Evolutionary conservation across 768 basidiomycete genomes (phyloP).

Genomic region (Lyophyllum atratum): DNA sequence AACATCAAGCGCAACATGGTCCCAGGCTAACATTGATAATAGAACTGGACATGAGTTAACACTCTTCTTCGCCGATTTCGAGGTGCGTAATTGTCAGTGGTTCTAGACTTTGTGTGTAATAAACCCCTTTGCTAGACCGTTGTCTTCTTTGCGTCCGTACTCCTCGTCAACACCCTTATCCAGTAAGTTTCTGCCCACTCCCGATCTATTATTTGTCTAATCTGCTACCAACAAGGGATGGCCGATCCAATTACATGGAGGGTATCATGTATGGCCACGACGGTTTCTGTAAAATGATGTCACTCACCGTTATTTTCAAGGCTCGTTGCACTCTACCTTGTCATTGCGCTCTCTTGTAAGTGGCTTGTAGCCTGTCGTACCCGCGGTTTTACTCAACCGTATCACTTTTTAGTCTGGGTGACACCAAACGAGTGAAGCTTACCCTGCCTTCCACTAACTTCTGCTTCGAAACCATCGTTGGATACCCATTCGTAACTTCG

Average conservation of each 20-base stretch:
- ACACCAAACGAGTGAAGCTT: constrained; percentile 15
- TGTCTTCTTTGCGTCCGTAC: constrained; percentile 81
- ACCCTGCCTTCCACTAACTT: not conserved
- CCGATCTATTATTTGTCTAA: not conserved
- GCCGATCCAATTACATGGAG: constrained; percentile 92
- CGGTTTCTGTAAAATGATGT: constrained; percentile 40
- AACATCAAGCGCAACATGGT: constrained; percentile 13
- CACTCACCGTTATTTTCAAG: constrained; percentile 23
- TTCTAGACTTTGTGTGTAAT: not conserved
- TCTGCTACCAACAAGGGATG: constrained; percentile 49
- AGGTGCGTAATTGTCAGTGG: constrained; percentile 44
- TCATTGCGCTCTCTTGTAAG: constrained; percentile 81
- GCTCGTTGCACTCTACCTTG: constrained; percentile 70
- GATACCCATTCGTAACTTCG: not conserved
- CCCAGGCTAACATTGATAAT: constrained; percentile 1
- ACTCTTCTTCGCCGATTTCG: constrained; percentile 84
- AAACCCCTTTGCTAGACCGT: constrained; percentile 56
- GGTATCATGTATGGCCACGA: constrained; percentile 63
- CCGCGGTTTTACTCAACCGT: not conserved
- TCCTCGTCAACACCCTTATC: constrained; percentile 84
- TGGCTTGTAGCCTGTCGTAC: constrained; percentile 53
- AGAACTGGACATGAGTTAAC: constrained; percentile 73
- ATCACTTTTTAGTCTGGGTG: constrained; percentile 34
- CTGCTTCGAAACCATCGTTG: not conserved
- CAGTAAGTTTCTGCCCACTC: constrained; percentile 44